Base-by-base conservation (phyloP, 371 early-diverging fungal genomes). In the Basidiobolus meristosporus region DNA sequence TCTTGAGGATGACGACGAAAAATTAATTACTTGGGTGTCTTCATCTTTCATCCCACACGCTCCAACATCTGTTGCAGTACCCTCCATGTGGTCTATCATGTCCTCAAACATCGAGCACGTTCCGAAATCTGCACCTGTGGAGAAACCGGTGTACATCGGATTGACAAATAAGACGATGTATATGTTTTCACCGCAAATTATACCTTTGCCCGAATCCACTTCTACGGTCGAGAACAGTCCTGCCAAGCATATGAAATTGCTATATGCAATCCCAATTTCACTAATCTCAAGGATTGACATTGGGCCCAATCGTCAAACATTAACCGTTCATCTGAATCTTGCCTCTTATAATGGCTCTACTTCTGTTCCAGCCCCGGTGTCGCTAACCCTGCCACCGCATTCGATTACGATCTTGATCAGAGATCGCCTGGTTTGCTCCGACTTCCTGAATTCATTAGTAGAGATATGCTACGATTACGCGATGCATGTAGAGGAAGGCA, bases 21-120 rank as follows among this genome's bases (percentile, higher is more conserved):
- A 30, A 7, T 19, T 41, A 12, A n/a, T 32, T 12, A 32, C 23
- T 6, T 41, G 42, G 42, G 12, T 32, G 4, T 19, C 31, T 4
- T 18, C 12, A n/a, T 22, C 42, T 7, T 41, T 12, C 32, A 17
- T 41, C n/a, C 11, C 32, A 12, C 42, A 41, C 10, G 42, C 42
- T 7, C 33, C 33, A 12, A 9, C 33, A 10, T 12, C 38, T 7
- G n/a, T n/a, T n/a, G n/a, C n/a, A n/a, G n/a, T n/a, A n/a, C n/a
- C n/a, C n/a, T 15, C 36, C 7, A 35, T 16, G 36, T 35, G 36
- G 36, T 35, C 36, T 7, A 14, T 35, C 12, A 16, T 16, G 16
- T 16, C 36, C 36, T 9, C 16, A 14, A 14, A 35, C 18, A 18
- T 18, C 4, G 12, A 35, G 4, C 36, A 14, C 7, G 16, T 35